Evolutionary conservation across 1,284 basidiomycete species (phyloP), one percentile per base, ranked within the genome.

Genomic region (Mycena sp.): DNA sequence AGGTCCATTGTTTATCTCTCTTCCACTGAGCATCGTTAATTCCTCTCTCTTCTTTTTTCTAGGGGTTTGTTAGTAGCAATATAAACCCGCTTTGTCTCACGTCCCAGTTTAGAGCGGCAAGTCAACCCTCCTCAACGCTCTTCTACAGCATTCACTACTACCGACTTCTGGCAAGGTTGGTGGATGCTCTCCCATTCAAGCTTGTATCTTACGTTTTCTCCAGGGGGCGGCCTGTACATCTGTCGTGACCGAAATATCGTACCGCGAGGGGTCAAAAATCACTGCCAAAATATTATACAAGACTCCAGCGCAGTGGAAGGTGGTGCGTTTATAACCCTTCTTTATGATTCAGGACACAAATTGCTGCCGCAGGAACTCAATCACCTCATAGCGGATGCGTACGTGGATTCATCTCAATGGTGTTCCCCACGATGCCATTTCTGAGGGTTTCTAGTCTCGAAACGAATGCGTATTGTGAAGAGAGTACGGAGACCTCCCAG

Each of bases 231-330:
- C 45, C 19, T 48, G 45, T 48, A 48, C 45, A 5, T 28, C 45
- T 48, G 45, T 48, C 19, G 45, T 48, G 26, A 48, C 45, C 5
- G 45, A 48, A 19, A 48, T 48, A 48, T 48, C 45, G 26, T 48
- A 48, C 29, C 7, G 29, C 14, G 45, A 30, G 5, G 45, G 45
- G 25, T n/a, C 26, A 14, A 16, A 48, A 14, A 32, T 32, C 9
- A 32, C 29, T 16, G 45, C 45, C 45, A 48, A 17, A 19, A 32
- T 48, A 3, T 29, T 48, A 32, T 48, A 29, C 29, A 48, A 48
- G 17, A 9, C 45, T 48, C 45, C 26, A 4, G 26, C 10, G 17
- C 25, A 28, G 29, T 48, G 45, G 45, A 32, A 48, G 17, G 9
- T 32, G 26, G 45, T 48, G 26, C 4, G 45, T 32, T 30, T 16